A percentile compares a stretch with the other conserved stretches of the same genome.
Conservation (phyloP, 345 rosid genomes). For the Citrus australasica region DNA sequence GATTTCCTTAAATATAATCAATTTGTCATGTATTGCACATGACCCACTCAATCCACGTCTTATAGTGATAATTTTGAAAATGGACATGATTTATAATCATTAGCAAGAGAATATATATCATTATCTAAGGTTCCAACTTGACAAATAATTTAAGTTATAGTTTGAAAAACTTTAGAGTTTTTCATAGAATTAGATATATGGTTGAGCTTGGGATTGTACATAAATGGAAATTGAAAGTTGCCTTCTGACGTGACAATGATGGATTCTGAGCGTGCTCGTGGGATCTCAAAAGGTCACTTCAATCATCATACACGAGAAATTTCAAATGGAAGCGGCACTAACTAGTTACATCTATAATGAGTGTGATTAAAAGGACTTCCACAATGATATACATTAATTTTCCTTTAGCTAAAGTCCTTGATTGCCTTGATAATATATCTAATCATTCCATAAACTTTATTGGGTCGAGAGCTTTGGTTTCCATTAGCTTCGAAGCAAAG, state of each 20-base stretch:
- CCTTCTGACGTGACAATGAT: conserved; percentile 8
- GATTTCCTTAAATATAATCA: background rate
- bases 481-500: background rate
- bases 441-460: conserved; percentile 1
- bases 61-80: background rate
- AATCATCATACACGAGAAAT: conserved; percentile 1
- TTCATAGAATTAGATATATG: background rate
- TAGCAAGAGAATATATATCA: conserved; percentile 12
- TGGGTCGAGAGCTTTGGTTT: conserved; percentile 7
- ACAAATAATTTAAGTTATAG: conserved; percentile 6
- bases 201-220: background rate
- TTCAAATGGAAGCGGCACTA: conserved; percentile 21
- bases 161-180: background rate
- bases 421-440: conserved; percentile 12
- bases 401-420: background rate
- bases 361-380: conserved; percentile 19
- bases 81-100: conserved; percentile 16
- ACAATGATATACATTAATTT: conserved; percentile 1
- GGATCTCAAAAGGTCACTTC: conserved; percentile 19
- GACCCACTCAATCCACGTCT: conserved; percentile 6
- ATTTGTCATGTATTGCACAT: background rate
- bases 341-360: background rate
- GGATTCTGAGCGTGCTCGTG: conserved; percentile 30
- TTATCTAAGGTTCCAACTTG: conserved; percentile 30
- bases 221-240: background rate